These are phyloP conservation scores for Suillus bovinus DNA, from an alignment of 768 basidiomycete species.

Conservation along the genomic window DNA sequence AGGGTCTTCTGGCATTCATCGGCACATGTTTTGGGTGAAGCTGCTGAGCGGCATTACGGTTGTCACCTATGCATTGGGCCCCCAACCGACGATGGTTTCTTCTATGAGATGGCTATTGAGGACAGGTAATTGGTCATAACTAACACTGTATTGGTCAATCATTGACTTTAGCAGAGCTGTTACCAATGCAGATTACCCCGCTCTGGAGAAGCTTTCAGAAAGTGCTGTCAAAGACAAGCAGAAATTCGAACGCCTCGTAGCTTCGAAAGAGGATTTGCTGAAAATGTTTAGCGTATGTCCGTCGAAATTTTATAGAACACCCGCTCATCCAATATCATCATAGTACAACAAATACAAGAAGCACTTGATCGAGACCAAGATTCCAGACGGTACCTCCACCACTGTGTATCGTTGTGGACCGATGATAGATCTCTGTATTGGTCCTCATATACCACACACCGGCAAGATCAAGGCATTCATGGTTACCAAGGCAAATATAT, in stretches of 20 bases:
- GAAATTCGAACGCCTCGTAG: slow-evolving; percentile 91
- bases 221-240: slow-evolving; percentile 94
- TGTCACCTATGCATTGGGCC: slow-evolving; percentile 97
- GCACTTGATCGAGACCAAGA: slow-evolving; percentile 92
- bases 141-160: neutral
- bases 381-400: slow-evolving; percentile 93
- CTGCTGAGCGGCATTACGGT: slow-evolving; percentile 93
- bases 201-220: slow-evolving; percentile 87
- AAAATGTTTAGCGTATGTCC: slow-evolving; percentile 89
- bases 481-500: slow-evolving; percentile 77
- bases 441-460: slow-evolving; percentile 97
- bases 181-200: slow-evolving; percentile 78
- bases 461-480: slow-evolving; percentile 97
- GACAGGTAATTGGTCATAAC: slow-evolving; percentile 51
- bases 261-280: slow-evolving; percentile 92
- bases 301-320: neutral
- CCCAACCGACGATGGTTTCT: slow-evolving; percentile 97
- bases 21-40: slow-evolving; percentile 96
- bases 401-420: slow-evolving; percentile 99
- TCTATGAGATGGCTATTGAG: slow-evolving; percentile 96
- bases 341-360: slow-evolving; percentile 99
- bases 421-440: slow-evolving; percentile 96
- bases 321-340: slow-evolving; percentile 9
- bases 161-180: slow-evolving; percentile 55
- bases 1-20: slow-evolving; percentile 99